These are phyloP conservation scores for Phytophthora capsici DNA, from an alignment of 352 stramenopile species.

Conservation along the genomic window DNA sequence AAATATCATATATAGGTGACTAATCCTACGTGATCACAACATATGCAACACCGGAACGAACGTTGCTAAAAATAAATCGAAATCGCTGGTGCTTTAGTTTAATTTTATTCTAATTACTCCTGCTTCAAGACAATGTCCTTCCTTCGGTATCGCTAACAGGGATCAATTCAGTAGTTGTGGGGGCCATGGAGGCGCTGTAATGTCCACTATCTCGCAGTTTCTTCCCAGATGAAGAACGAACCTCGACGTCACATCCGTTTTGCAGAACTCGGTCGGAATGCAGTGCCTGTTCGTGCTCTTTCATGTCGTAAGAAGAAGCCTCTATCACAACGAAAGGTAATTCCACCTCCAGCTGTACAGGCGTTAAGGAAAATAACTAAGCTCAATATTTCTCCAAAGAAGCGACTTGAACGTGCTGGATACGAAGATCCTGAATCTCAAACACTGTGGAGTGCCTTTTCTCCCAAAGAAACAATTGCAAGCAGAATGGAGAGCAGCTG, in stretches of 20 bases:
- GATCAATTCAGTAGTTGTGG: neutral
- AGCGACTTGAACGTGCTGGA: neutral
- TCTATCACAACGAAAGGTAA: neutral
- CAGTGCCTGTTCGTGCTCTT: neutral
- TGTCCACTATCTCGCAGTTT: constrained; percentile 14
- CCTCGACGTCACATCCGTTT: constrained; percentile 25
- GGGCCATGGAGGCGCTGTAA: constrained; percentile 5
- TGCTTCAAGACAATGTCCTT: no score
- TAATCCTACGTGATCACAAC: neutral
- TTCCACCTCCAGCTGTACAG: constrained; percentile 14
- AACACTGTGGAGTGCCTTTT: constrained; percentile 11
- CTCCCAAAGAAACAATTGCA: constrained; percentile 17
- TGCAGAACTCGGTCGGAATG: constrained; percentile 16
- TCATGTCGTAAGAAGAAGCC: no score
- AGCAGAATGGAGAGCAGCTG: neutral
- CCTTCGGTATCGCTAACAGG: neutral
- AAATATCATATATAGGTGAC: neutral
- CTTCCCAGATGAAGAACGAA: constrained; percentile 30
- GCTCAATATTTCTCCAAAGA: neutral
- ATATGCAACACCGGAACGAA: no score
- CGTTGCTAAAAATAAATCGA: no score
- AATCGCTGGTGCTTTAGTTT: no score
- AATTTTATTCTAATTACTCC: no score
- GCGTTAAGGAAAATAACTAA: constrained; percentile 8
- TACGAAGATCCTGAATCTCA: constrained; percentile 1